Percentiles rank a stretch among this genome's conserved stretches.
Evolutionary conservation across 192 early-diverging fungal species (phyloP).

Genomic region (Coemansia guatemalensis): DNA sequence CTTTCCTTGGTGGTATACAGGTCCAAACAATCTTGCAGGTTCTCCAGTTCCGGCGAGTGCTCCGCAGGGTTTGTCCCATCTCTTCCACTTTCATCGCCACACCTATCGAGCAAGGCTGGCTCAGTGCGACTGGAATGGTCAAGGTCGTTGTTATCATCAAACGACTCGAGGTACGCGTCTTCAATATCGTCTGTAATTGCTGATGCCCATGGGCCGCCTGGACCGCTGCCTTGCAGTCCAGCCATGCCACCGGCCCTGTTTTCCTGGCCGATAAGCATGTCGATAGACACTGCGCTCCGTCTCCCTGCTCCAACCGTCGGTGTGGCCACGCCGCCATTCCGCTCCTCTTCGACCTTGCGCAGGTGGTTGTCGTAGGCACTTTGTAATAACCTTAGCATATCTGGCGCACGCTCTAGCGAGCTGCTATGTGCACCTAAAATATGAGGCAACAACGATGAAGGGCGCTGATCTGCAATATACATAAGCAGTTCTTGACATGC

Average conservation of each 20-base stretch:
- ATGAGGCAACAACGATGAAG: slow-evolving; percentile 70
- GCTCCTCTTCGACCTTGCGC: slow-evolving; percentile 14
- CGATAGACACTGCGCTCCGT: slow-evolving; percentile 41
- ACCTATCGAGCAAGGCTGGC: neutral
- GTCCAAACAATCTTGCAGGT: slow-evolving; percentile 31
- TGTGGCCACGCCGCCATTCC: slow-evolving; percentile 27
- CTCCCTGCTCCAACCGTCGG: slow-evolving; percentile 43
- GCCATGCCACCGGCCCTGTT: slow-evolving; percentile 2
- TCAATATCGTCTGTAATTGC: slow-evolving; percentile 69
- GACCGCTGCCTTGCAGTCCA: neutral
- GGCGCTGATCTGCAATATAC: slow-evolving; percentile 69
- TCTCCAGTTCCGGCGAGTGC: slow-evolving; percentile 32
- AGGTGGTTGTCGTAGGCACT: slow-evolving; percentile 29
- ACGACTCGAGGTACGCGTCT: slow-evolving; percentile 75
- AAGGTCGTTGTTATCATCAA: slow-evolving; percentile 50
- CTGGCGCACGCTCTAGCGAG: slow-evolving; percentile 15
- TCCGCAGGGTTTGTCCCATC: neutral
- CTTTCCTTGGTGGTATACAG: slow-evolving; percentile 18
- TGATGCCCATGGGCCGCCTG: slow-evolving; percentile 47
- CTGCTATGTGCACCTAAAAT: slow-evolving; percentile 47
- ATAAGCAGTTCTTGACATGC: slow-evolving; percentile 89
- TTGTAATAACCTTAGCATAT: slow-evolving; percentile 23
- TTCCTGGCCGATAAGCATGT: slow-evolving; percentile 26
- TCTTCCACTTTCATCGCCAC: neutral
- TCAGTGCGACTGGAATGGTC: neutral